Base-by-base conservation (phyloP, 1,284 basidiomycete genomes). In the Apiotrichum gracile region DNA sequence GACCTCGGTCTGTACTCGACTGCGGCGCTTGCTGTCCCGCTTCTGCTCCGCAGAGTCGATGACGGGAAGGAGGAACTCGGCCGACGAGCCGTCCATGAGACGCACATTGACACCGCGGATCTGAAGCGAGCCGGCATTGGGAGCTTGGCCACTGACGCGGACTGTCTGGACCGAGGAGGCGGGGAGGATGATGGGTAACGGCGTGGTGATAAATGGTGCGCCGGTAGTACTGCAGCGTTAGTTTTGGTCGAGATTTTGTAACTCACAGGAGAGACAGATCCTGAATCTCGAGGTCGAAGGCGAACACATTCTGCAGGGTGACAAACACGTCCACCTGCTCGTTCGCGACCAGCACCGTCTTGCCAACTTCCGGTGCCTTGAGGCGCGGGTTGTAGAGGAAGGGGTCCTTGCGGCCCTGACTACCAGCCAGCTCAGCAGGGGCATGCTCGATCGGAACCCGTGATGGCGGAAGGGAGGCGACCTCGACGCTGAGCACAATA, bases 261-360 rank as follows among this genome's bases (percentile, higher is more conserved):
- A 67, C 77, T 62, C 63, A 91, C 91, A 90, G 87, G 10, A 97
- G 77, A 12, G 83, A 82, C 29, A 97, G 68, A 58, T 83, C 84
- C 56, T 88, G 83, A 25, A 97, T 72, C 56, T 96, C 90, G 12
- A 98, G 78, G 55, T 92, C 88, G 69, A 97, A 91, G 1, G 87
- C 82, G 66, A 88, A 94, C 0, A 91, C 88, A 68, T 98, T 98
- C 55, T 85, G 82, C n/a, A 98, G 75, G 12, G 87, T 86, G 27
- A 97, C 79, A 26, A 85, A 79, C 59, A 97, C 82, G 61, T 94
- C 88, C 19, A 91, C 77, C 4, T 76, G 72, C 72, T 98, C 94
- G 59, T 87, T 86, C 67, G 89, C 87, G 2, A 94, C 87, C 5
- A 92, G 80, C 10, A 87, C 68, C 2, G 80, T 78, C 78, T 85